These are phyloP conservation scores for Hortaea sp. DNA, from an alignment of 2,329 filamentous ascomycete species.

Conservation along the genomic window DNA sequence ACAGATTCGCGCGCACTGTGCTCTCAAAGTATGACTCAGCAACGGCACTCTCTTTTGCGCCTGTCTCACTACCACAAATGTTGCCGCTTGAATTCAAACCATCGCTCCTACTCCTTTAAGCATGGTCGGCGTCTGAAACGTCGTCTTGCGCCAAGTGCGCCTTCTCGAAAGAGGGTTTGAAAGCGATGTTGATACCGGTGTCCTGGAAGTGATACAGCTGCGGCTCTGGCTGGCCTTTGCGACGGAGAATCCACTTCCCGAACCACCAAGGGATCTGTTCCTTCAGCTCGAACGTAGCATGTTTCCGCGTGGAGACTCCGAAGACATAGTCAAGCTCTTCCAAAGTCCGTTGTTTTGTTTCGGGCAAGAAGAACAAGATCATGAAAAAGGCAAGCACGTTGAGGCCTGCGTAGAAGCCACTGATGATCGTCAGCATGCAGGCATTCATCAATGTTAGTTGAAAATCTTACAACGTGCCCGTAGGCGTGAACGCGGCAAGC, in stretches of 20 bases:
- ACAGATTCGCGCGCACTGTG: no score
- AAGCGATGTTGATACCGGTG: background rate
- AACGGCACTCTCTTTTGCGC: no score
- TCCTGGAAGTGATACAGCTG: constrained; percentile 17
- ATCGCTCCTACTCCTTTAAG: no score
- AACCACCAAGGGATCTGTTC: constrained; percentile 38
- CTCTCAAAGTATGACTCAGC: no score
- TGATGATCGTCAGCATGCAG: constrained; percentile 37
- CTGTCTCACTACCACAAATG: no score
- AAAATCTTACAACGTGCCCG: constrained; percentile 52
- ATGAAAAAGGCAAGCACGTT: constrained; percentile 53
- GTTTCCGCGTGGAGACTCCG: constrained; percentile 36
- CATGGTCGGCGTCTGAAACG: no score
- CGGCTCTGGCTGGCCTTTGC: constrained; percentile 9
- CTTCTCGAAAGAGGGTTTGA: background rate
- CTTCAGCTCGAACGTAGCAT: constrained; percentile 22
- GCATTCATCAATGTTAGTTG: constrained; percentile 45
- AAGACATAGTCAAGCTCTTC: constrained; percentile 45
- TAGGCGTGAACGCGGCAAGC: constrained; percentile 37
- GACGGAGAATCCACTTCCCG: constrained; percentile 16
- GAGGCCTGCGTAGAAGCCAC: constrained; percentile 47
- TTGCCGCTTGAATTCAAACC: no score
- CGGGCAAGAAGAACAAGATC: constrained; percentile 45
- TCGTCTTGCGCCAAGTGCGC: background rate
- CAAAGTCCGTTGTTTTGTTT: constrained; percentile 40